Base-by-base conservation (phyloP, 345 rosid species). In the Capsella bursapastoris region DNA sequence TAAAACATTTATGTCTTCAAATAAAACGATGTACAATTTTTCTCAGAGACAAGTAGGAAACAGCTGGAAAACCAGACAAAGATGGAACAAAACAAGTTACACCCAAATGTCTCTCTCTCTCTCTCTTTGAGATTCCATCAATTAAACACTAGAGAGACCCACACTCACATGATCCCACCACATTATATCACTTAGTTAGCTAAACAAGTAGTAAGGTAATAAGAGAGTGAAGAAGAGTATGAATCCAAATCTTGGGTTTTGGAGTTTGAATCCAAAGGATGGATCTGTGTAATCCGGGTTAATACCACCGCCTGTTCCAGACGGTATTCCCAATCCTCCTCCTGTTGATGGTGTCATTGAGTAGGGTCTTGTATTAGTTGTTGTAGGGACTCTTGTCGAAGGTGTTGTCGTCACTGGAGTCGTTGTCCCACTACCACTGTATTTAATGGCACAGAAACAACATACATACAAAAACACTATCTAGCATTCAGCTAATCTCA, bases 331-430 rank as follows among this genome's bases (percentile, higher is more conserved):
- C 56, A 71, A 57, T 6, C 72, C 76, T 8, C 80, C 76, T 65
- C 72, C 76, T 65, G 76, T 25, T 57, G 76, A 49, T 11, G 79
- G 79, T 61, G 73, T 75, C 4, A 60, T 57, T 43, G 56, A 4
- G 80, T 77, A 71, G 13, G 80, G 80, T 71, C 80, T 71, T 56
- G 76, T 77, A 25, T 71, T 77, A 11, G 80, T 77, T 31, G 80
- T 77, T 3, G 80, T 77, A 50, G 80, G 80, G 62, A 77, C 50
- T 56, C 80, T 57, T 31, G 80, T 77, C 28, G 76, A 70, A n/a
- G 80, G 80, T 64, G 80, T 71, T 25, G 80, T 77, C 68, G 80
- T 77, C 68, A 77, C 80, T 57, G 80, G 76, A 4, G 76, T 77
- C 31, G 62, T 70, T 13, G 80, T 77, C 55, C 80, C 80, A 56